phyloP scores from a whole-genome alignment of 208 protist genomes.

The Trypanosoma scelopori region DNA sequence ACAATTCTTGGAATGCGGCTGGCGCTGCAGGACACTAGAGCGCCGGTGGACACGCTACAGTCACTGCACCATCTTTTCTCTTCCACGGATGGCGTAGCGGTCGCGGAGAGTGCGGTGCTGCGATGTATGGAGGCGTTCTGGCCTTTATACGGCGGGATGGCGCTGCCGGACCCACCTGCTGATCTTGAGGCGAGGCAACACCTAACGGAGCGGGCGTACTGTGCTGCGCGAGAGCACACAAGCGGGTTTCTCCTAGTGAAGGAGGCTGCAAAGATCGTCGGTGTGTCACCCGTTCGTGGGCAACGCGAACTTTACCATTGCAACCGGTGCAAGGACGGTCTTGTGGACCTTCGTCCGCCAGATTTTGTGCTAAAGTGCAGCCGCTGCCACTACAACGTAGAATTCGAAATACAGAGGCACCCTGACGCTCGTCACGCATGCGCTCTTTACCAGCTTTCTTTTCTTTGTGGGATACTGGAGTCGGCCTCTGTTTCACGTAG shows the following conservation, averaged over 20 bases:
- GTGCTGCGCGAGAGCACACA: conserved; percentile 23
- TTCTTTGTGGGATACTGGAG: conserved; percentile 52
- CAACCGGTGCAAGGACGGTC: conserved; percentile 47
- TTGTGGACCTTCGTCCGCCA: conserved; percentile 34
- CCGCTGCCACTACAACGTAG: conserved; percentile 74
- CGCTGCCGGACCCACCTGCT: conserved; percentile 36
- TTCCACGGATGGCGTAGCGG: background rate
- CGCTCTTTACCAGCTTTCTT: conserved; percentile 61
- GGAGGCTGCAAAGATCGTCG: conserved; percentile 35
- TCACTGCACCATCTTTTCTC: conserved; percentile 9
- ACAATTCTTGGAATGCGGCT: conserved; percentile 36
- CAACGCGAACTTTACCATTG: conserved; percentile 52
- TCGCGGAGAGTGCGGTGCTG: conserved; percentile 4
- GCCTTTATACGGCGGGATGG: conserved; percentile 47
- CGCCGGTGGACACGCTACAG: background rate
- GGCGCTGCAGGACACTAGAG: conserved; percentile 7
- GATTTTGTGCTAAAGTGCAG: conserved; percentile 46
- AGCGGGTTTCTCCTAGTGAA: conserved; percentile 21
- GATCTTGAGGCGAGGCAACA: conserved; percentile 35
- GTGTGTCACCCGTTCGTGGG: conserved; percentile 32
- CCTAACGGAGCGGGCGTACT: conserved; percentile 37
- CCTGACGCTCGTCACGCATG: conserved; percentile 47
- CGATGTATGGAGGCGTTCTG: conserved; percentile 51
- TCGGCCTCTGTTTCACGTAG: conserved; percentile 48
- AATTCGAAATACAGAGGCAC: conserved; percentile 55